Evolutionary conservation across 129 eudicot genomes (phyloP), one percentile per base, ranked within the genome.

Genomic region (Smallanthus sonchifolius): DNA sequence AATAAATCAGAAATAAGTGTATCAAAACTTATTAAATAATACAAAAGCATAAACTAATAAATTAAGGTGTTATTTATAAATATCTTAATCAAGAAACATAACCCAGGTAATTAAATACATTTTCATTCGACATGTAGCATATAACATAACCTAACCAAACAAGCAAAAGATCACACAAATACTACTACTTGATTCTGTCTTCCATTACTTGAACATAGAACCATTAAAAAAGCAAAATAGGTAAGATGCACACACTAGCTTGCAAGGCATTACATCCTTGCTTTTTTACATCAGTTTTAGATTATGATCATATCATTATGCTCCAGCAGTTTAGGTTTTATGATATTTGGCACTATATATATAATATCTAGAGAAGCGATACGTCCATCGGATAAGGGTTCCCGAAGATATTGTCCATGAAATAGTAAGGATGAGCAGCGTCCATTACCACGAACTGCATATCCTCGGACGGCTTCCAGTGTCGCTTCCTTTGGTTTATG

Each of bases 361-460:
- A 43, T 67, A 67, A 19, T 11, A 13, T 30, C 20, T 75, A 75
- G 32, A 64, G 79, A 34, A 63, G 57, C 10, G 79, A 75, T 19
- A 75, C 54, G 4, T 75, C 79, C 79, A 75, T 75, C 4, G 79
- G 71, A 51, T 63, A 75, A 48, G 72, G 64, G 71, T 75, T 75
- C 28, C 79, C 79, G 4, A 75, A 39, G 51, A 75, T 63, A 44
- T 48, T 75, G 6, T 75, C 79, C 9, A 75, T 51, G 81, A 85
- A 89, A 77, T 89, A 89, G 65, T 85, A 72, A 28, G 86, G 96
- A 81, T 81, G 94, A 15, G 96, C 76, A 6, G 96, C 96, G 75
- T 92, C 97, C 98, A 92, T 92, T 39, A 92, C 92, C 74, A 92
- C 90, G 48, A 87, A 88, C 65, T 90, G 98, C 95, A 93, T 87